A percentile compares a stretch with the other conserved stretches of the same genome.
phyloP scores from a whole-genome alignment of 257 asterid species.

The Linderniella brevidens region DNA sequence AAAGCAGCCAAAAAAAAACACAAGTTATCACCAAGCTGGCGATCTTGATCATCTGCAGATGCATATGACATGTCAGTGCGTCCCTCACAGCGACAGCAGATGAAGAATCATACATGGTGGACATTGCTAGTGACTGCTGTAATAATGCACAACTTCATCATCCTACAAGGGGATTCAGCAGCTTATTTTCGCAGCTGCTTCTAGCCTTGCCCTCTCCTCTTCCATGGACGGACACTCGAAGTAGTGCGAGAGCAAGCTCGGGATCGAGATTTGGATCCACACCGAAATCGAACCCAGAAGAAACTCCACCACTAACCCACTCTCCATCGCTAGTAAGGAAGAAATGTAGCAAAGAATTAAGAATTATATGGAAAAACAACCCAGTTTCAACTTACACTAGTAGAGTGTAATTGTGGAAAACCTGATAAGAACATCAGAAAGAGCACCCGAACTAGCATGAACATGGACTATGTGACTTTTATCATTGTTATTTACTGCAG shows the following conservation, averaged over 20 bases:
- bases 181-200: constrained; percentile 96
- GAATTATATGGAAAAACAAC: neutral
- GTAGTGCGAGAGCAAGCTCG: constrained; percentile 99
- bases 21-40: too few species aligned
- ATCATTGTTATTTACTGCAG: constrained; percentile 87
- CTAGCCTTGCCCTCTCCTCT: constrained; percentile 99
- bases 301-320: constrained; percentile 81
- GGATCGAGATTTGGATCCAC: constrained; percentile 99
- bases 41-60: too few species aligned
- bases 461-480: constrained; percentile 87
- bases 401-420: too few species aligned
- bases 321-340: constrained; percentile 95
- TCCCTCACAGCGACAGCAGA: too few species aligned
- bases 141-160: too few species aligned
- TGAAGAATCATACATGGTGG: too few species aligned
- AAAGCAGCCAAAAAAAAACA: too few species aligned
- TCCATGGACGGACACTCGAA: constrained; percentile 98
- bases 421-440: constrained; percentile 95
- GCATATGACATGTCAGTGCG: too few species aligned
- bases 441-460: constrained; percentile 88
- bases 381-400: constrained; percentile 1
- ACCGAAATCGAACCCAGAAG: constrained; percentile 85
- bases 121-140: too few species aligned
- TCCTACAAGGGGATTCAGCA: too few species aligned
- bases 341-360: neutral